phyloP scores from a whole-genome alignment of 805 yeast genomes.

The Candida parachauliodes region DNA sequence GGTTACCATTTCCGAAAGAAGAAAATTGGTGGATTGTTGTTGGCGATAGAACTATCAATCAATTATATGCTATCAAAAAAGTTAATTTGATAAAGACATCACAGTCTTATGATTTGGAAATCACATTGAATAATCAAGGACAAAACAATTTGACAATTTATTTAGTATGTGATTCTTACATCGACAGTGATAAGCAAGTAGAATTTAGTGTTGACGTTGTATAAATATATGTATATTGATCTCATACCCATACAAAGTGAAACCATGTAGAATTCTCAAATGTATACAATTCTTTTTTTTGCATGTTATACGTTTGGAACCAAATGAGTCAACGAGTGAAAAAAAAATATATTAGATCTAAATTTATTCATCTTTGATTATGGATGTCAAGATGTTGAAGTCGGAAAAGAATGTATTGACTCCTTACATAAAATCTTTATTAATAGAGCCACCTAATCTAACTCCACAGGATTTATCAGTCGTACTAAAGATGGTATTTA shows the following conservation, averaged over 20 bases:
- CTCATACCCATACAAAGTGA: no score
- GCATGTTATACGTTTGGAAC: no score
- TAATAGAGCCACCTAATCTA: slow-evolving; percentile 58
- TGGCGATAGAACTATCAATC: slow-evolving; percentile 60
- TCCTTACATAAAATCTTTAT: slow-evolving; percentile 64
- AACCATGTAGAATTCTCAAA: no score
- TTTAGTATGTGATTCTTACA: slow-evolving; percentile 87
- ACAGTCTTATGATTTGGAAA: slow-evolving; percentile 51
- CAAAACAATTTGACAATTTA: slow-evolving; percentile 62
- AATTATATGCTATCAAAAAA: slow-evolving; percentile 71
- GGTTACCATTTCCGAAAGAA: slow-evolving; percentile 54
- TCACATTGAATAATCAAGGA: slow-evolving; percentile 61
- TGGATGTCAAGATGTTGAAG: neutral
- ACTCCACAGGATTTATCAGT: slow-evolving; percentile 60
- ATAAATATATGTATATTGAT: neutral
- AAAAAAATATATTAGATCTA: neutral
- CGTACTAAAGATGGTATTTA: slow-evolving; percentile 60
- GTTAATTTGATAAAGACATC: slow-evolving; percentile 49
- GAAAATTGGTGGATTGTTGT: slow-evolving; percentile 88
- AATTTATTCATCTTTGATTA: neutral
- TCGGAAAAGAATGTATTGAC: slow-evolving; percentile 29
- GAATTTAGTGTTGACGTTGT: slow-evolving; percentile 46
- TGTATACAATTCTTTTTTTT: no score
- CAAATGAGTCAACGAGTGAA: neutral
- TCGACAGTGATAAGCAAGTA: slow-evolving; percentile 90